Conservation (phyloP, 805 yeast species). For the Jamesozyma piceae region DNA sequence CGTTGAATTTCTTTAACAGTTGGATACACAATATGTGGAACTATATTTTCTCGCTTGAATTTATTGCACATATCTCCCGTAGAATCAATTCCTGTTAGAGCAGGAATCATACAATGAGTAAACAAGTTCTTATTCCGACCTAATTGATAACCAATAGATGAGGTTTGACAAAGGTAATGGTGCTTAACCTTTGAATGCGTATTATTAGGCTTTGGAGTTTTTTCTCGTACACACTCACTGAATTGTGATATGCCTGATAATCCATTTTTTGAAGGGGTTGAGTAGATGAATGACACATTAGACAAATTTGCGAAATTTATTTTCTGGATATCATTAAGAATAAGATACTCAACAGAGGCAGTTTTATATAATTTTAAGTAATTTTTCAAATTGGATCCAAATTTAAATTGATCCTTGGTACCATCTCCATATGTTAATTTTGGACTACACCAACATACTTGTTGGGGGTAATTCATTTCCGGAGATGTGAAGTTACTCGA, state of each 20-base stretch:
- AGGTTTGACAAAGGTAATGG: slow-evolving; percentile 30
- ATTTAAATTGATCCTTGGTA: slow-evolving; percentile 15
- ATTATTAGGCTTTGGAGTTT: neutral
- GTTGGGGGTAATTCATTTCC: slow-evolving; percentile 52
- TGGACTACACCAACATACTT: slow-evolving; percentile 60
- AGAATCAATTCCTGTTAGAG: slow-evolving; percentile 6
- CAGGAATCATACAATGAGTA: slow-evolving; percentile 21
- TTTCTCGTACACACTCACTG: slow-evolving; percentile 2
- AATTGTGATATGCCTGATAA: slow-evolving; percentile 23
- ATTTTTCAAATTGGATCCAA: slow-evolving; percentile 36
- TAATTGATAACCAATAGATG: slow-evolving; percentile 25
- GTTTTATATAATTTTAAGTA: slow-evolving; percentile 40
- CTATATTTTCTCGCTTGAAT: slow-evolving; percentile 5
- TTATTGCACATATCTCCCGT: neutral
- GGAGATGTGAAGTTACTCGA: slow-evolving; percentile 48
- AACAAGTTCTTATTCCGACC: slow-evolving; percentile 15
- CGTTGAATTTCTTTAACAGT: slow-evolving; percentile 18
- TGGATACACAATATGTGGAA: slow-evolving; percentile 22
- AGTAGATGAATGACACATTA: slow-evolving; percentile 44
- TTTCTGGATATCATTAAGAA: slow-evolving; percentile 19
- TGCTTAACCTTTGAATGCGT: neutral
- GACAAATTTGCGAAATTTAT: slow-evolving; percentile 40
- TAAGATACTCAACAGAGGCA: slow-evolving; percentile 22
- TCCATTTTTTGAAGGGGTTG: slow-evolving; percentile 40
- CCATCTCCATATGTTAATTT: slow-evolving; percentile 12